These are phyloP conservation scores for Kwoniella dendrophila DNA, from an alignment of 768 basidiomycete species.

Conservation along the genomic window DNA sequence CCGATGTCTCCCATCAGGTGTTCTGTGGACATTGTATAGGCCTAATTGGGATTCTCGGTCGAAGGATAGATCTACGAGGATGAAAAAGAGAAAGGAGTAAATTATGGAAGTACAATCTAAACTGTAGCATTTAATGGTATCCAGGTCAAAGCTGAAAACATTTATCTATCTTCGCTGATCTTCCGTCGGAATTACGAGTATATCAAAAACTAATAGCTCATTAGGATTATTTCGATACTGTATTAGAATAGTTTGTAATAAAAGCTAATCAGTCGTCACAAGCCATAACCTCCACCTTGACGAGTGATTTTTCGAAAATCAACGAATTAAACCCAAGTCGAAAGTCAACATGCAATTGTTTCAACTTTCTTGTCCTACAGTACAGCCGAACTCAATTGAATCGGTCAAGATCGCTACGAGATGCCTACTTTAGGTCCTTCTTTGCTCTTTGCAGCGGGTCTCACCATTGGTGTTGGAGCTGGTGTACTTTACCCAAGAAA, in stretches of 20 bases:
- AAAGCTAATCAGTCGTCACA: no score
- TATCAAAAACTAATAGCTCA: no score
- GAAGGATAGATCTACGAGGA: no score
- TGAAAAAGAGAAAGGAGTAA: no score
- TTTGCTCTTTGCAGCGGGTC: slow-evolving; percentile 77
- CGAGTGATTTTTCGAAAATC: no score
- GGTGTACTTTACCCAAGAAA: slow-evolving; percentile 48
- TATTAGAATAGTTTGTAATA: no score
- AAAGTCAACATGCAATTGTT: no score
- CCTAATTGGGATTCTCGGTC: background rate
- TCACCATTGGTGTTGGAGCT: slow-evolving; percentile 73
- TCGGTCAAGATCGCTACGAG: background rate
- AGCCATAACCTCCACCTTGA: no score
- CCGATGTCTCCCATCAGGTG: slow-evolving; percentile 43
- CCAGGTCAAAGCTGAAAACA: background rate
- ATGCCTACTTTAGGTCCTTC: slow-evolving; percentile 49
- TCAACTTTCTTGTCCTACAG: background rate
- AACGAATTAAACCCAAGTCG: no score
- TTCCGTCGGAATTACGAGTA: slow-evolving; percentile 1
- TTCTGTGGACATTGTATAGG: slow-evolving; percentile 50
- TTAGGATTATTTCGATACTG: no score
- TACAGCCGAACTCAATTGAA: background rate
- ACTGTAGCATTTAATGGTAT: no score
- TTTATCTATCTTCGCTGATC: background rate
- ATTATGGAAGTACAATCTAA: no score